phyloP scores from a whole-genome alignment of 1,284 basidiomycete species.

The Microbotryum lychnidis-dioicae region DNA sequence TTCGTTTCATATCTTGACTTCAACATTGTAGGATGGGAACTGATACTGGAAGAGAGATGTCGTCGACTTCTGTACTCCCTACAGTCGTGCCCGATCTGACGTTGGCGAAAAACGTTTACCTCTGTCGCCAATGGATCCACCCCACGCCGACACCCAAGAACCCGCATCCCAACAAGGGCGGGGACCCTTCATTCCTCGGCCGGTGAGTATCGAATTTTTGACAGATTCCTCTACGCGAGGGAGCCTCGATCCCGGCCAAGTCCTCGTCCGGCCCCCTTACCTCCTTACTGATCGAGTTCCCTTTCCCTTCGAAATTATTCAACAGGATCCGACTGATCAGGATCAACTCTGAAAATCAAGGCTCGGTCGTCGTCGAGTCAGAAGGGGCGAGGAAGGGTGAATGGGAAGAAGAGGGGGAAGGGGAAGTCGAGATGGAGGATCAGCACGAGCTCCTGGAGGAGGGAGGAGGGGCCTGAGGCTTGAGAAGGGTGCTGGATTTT shows the following conservation, averaged over 20 bases:
- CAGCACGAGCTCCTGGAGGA: background rate
- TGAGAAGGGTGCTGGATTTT: no score
- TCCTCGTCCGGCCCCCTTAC: background rate
- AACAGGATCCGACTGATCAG: conserved; percentile 23
- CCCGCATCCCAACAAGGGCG: conserved; percentile 13
- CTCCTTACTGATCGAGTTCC: background rate
- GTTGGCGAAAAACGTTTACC: conserved; percentile 21
- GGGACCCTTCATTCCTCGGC: conserved; percentile 29
- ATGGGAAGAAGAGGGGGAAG: conserved; percentile 15
- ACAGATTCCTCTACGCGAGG: background rate
- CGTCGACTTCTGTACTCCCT: background rate
- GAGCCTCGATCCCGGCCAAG: no score
- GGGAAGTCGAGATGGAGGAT: conserved; percentile 28
- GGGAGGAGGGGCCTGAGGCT: background rate
- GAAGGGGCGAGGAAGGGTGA: conserved; percentile 20
- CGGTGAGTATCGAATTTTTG: conserved; percentile 1
- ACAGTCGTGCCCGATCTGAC: conserved; percentile 29
- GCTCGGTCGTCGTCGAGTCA: conserved; percentile 13
- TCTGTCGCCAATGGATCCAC: conserved; percentile 26
- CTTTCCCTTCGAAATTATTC: no score
- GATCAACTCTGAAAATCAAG: conserved; percentile 15
- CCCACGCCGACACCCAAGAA: conserved; percentile 19
- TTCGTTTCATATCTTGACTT: no score
- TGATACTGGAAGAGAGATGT: no score
- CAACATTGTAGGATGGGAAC: no score